phyloP scores from a whole-genome alignment of 2,329 filamentous ascomycete species.

The Colletotrichum caudatum region DNA sequence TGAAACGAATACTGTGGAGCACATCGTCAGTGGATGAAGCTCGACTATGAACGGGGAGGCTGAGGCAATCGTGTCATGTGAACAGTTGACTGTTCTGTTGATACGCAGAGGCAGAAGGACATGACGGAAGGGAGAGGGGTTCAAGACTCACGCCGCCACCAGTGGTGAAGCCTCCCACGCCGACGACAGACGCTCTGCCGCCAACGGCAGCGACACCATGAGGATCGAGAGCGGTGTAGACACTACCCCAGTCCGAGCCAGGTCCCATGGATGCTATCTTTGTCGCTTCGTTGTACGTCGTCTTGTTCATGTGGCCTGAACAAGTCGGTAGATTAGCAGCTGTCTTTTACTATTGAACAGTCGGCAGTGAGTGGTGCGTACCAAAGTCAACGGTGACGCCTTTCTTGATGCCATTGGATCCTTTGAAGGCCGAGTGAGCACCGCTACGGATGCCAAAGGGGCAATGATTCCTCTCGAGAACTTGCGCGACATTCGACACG shows the following conservation, averaged over 20 bases:
- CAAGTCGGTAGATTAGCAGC: background rate
- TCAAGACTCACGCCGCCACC: slow-evolving; percentile 41
- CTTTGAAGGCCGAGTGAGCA: slow-evolving; percentile 46
- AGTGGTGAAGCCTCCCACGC: slow-evolving; percentile 44
- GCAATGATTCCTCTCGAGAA: slow-evolving; percentile 44
- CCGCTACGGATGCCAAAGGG: slow-evolving; percentile 48
- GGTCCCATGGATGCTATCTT: slow-evolving; percentile 49
- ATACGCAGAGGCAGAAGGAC: too few relatives aligned
- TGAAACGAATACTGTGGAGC: slow-evolving; percentile 47
- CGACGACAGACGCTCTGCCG: slow-evolving; percentile 45
- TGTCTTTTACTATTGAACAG: background rate
- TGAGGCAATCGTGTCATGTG: background rate
- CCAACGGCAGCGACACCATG: slow-evolving; percentile 43
- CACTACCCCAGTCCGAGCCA: slow-evolving; percentile 46
- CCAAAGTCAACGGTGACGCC: slow-evolving; percentile 47
- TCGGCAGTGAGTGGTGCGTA: background rate
- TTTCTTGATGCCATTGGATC: slow-evolving; percentile 44
- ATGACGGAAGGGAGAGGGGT: background rate
- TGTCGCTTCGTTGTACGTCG: slow-evolving; percentile 46
- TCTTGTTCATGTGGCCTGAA: slow-evolving; percentile 48
- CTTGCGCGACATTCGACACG: slow-evolving; percentile 43
- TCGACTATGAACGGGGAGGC: background rate
- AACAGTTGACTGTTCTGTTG: background rate
- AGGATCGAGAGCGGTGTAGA: slow-evolving; percentile 44
- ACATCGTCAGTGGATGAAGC: background rate